phyloP scores from a whole-genome alignment of 148 eudicot species.

The Chenopodium suecicum region DNA sequence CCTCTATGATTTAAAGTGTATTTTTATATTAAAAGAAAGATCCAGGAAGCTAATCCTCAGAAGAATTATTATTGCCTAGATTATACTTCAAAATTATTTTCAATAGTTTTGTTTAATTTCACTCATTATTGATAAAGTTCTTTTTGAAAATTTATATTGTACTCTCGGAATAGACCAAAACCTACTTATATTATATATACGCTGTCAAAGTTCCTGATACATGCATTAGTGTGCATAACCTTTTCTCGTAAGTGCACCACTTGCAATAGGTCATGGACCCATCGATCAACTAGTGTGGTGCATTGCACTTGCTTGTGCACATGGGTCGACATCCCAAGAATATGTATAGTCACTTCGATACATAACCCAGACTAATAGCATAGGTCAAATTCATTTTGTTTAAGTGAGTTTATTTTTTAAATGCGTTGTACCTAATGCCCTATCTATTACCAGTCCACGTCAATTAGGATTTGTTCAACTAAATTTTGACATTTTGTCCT shows the following conservation, averaged over 20 bases:
- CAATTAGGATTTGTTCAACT: no score
- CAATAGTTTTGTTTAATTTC: background rate
- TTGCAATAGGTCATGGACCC: background rate
- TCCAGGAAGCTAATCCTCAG: conserved; percentile 27
- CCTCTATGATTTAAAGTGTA: background rate
- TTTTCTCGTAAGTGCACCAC: background rate
- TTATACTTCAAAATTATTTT: conserved; percentile 5
- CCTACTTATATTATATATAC: no score
- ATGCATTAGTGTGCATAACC: background rate
- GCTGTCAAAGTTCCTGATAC: background rate
- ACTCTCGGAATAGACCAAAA: no score
- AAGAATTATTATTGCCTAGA: conserved; percentile 23
- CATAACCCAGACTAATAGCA: background rate
- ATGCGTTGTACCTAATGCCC: no score
- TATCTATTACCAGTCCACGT: no score
- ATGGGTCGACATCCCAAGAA: background rate
- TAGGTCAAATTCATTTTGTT: background rate
- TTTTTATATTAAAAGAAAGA: conserved; percentile 15
- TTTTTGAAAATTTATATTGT: no score
- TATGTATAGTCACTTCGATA: background rate
- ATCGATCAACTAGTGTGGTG: background rate
- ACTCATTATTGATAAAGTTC: background rate
- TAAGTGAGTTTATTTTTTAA: no score
- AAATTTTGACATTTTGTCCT: no score
- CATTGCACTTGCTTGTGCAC: background rate